Evolutionary conservation across 345 rosid species (phyloP).

Genomic region (Melastoma malabathricum): DNA sequence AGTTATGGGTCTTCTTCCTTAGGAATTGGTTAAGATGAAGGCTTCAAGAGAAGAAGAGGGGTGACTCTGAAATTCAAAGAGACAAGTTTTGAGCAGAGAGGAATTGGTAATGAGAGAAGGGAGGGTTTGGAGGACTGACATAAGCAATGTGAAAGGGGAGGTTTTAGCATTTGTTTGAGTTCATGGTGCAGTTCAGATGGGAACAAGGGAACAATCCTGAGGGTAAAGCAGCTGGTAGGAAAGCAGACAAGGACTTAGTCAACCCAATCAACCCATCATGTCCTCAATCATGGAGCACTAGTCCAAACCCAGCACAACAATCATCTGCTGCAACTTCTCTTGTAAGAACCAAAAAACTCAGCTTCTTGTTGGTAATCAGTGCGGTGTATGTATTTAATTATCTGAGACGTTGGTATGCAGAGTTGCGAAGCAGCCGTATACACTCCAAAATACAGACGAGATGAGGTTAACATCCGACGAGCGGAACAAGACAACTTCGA

Average conservation of each 20-base stretch:
- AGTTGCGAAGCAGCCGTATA: too few relatives aligned
- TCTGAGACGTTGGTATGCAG: too few relatives aligned
- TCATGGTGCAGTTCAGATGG: conserved; percentile 4
- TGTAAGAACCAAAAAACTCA: too few relatives aligned
- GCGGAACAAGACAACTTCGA: too few relatives aligned
- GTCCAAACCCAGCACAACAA: too few relatives aligned
- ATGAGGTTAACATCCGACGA: too few relatives aligned
- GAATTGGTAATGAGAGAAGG: background rate
- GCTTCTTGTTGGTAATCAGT: too few relatives aligned
- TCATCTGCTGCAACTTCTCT: too few relatives aligned
- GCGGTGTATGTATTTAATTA: too few relatives aligned
- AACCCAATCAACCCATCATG: background rate
- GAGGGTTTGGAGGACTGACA: conserved; percentile 1
- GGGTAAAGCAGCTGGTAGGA: conserved; percentile 6
- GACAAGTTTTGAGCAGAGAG: background rate
- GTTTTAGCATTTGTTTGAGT: conserved; percentile 7
- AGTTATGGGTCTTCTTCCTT: background rate
- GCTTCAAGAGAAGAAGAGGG: background rate
- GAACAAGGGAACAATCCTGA: conserved; percentile 8
- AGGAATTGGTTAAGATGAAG: background rate
- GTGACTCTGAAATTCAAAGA: background rate
- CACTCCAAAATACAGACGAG: too few relatives aligned
- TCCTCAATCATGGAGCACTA: too few relatives aligned
- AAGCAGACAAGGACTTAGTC: conserved; percentile 9
- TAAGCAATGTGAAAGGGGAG: conserved; percentile 1